Base-by-base conservation (phyloP, 768 basidiomycete species). In the Leccinum disarticulatum region DNA sequence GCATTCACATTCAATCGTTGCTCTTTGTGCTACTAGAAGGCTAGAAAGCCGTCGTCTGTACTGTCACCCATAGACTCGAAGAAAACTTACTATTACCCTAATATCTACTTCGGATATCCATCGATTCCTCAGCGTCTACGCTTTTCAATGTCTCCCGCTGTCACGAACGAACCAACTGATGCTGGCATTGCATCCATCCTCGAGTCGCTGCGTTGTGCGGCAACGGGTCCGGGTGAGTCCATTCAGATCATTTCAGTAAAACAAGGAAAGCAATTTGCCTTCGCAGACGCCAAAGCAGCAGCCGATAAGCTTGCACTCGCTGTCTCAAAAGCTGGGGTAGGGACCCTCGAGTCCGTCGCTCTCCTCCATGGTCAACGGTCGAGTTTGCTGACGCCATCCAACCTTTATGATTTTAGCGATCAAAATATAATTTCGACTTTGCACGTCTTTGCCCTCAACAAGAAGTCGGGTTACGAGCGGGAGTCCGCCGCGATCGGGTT, bases 401-500 rank as follows among this genome's bases (percentile, higher is more conserved):
- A 43, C 41, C 9, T 10, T 43, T 43, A 10, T 27, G 41, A 61
- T 41, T 27, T 33, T 66, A 92, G 91, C 51, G 84, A 91, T 69
- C 73, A 76, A 63, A 74, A 81, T 54, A 74, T 95, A 54, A 73
- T 94, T 51, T 77, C 81, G 54, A 82, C 85, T 36, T 77, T 95
- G 52, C 85, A 89, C 57, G 63, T 70, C 22, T 92, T 87, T 71
- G 89, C 88, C 31, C 82, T 83, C 60, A 92, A 93, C 74, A 91
- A 91, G 75, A 93, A 93, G 77, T 91, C 88, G 30, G 91, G 91
- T 55, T 92, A 83, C 70, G 93, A 93, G 73, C 88, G 93, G 60
- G 93, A 95, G 78, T 91, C 91, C 35, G 87, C 88, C 43, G 87
- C 88, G 51, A 84, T 94, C 61, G 92, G 83, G 8, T 89, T 90